These are phyloP conservation scores for Theileria sp. DNA, from an alignment of 169 alveolate species.

Conservation along the genomic window DNA sequence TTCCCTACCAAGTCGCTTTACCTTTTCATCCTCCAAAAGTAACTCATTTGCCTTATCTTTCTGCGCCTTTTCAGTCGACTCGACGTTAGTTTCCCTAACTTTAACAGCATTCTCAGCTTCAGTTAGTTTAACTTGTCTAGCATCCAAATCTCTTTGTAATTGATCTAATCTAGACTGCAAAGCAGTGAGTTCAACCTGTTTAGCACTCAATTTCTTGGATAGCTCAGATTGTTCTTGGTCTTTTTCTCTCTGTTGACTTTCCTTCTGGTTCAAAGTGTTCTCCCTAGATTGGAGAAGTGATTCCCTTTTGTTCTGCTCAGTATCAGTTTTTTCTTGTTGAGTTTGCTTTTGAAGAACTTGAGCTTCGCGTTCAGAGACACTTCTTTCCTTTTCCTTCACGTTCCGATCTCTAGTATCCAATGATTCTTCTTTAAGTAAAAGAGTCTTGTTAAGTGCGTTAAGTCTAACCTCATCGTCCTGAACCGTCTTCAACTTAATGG, in stretches of 20 bases:
- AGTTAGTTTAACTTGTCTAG: background rate
- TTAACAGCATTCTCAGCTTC: slow-evolving; percentile 5
- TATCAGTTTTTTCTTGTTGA: slow-evolving; percentile 1
- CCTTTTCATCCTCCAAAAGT: slow-evolving; percentile 3
- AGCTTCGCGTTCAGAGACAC: background rate
- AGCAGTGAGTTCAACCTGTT: slow-evolving; percentile 4
- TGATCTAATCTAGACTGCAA: background rate
- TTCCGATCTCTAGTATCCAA: background rate
- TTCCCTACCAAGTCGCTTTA: slow-evolving; percentile 5
- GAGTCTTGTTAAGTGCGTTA: slow-evolving; percentile 7
- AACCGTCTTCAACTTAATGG: slow-evolving; percentile 14
- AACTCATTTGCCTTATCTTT: background rate
- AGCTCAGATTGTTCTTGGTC: background rate
- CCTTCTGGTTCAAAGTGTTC: slow-evolving; percentile 10
- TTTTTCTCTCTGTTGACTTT: background rate
- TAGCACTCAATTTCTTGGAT: background rate
- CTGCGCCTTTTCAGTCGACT: background rate
- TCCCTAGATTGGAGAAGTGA: background rate
- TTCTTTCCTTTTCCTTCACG: slow-evolving; percentile 2
- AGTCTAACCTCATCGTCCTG: slow-evolving; percentile 33
- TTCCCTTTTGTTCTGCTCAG: background rate
- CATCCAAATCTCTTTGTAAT: background rate
- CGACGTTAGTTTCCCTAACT: background rate
- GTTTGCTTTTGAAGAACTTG: background rate
- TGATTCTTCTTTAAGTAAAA: slow-evolving; percentile 12